phyloP scores from a whole-genome alignment of 1,284 basidiomycete genomes.

The Malassezia brasiliensis region DNA sequence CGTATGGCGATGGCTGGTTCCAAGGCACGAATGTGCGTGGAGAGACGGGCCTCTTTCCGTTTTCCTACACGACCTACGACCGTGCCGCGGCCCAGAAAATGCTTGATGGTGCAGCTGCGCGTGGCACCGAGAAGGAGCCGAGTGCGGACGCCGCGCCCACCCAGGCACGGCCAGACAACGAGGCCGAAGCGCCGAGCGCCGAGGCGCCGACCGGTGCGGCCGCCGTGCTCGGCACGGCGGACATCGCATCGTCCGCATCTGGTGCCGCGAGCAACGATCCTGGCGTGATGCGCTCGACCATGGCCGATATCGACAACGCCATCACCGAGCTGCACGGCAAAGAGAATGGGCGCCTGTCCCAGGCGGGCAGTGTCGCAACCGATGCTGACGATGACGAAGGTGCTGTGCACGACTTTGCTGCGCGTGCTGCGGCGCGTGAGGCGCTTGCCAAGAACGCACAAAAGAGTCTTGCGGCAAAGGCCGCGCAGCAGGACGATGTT shows the following conservation, averaged over 20 bases:
- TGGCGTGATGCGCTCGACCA: slow-evolving; percentile 43
- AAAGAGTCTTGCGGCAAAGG: slow-evolving; percentile 27
- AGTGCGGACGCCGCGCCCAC: background rate
- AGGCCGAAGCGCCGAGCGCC: background rate
- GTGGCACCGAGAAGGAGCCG: slow-evolving; percentile 14
- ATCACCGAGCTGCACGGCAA: slow-evolving; percentile 34
- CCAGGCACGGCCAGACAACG: background rate
- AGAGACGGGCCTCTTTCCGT: slow-evolving; percentile 78
- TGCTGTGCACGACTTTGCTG: slow-evolving; percentile 22
- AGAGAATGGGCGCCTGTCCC: slow-evolving; percentile 21
- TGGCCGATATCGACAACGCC: slow-evolving; percentile 46
- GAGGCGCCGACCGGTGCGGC: background rate
- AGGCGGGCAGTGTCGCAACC: slow-evolving; percentile 2
- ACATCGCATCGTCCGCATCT: background rate
- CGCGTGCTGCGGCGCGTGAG: slow-evolving; percentile 32
- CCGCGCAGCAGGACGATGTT: slow-evolving; percentile 25
- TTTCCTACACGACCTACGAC: slow-evolving; percentile 63
- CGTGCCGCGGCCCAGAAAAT: slow-evolving; percentile 21
- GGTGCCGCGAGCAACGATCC: background rate
- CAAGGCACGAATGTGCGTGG: slow-evolving; percentile 77
- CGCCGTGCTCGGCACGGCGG: background rate
- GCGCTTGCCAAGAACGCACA: slow-evolving; percentile 44
- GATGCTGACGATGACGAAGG: slow-evolving; percentile 27
- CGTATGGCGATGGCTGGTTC: slow-evolving; percentile 95
- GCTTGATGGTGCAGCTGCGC: slow-evolving; percentile 21